Conservation (phyloP, 495 filamentous ascomycete species). For the Coniosporium apollinis region DNA sequence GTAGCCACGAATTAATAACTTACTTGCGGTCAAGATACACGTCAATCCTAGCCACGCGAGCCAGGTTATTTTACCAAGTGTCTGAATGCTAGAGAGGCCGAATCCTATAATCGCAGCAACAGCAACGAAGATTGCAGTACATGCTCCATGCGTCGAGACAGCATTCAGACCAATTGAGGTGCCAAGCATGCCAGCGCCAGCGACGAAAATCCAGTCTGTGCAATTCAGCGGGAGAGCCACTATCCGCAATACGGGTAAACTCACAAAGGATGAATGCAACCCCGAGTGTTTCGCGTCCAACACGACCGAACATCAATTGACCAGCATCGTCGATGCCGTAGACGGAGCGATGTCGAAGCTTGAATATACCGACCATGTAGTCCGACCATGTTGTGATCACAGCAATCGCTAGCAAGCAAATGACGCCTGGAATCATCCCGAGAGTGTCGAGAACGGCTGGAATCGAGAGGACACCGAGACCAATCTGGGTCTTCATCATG, state of each 20-base stretch:
- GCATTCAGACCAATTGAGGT: constrained; percentile 8
- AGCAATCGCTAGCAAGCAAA: constrained; percentile 1
- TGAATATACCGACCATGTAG: constrained; percentile 6
- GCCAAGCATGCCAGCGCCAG: constrained; percentile 19
- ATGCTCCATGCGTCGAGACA: constrained; percentile 6
- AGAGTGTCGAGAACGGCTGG: constrained; percentile 1
- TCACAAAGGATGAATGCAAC: constrained; percentile 3
- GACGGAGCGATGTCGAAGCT: constrained; percentile 5
- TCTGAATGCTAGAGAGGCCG: constrained; percentile 22
- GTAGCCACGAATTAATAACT: neutral
- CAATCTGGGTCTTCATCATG: constrained; percentile 6
- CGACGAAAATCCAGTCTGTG: constrained; percentile 23
- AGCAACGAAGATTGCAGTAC: constrained; percentile 21
- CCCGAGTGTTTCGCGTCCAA: constrained; percentile 6
- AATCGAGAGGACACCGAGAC: constrained; percentile 5
- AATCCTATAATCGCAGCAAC: constrained; percentile 23
- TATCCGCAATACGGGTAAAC: neutral
- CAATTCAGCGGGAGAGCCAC: neutral
- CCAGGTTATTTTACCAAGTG: constrained; percentile 24
- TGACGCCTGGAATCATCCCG: constrained; percentile 4
- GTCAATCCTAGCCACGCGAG: constrained; percentile 26
- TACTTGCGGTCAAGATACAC: constrained; percentile 25
- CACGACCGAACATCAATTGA: constrained; percentile 3
- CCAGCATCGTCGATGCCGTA: constrained; percentile 8
- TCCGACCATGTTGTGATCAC: constrained; percentile 4